phyloP scores from a whole-genome alignment of 2,329 filamentous ascomycete species.

The Bipolaris cookei region DNA sequence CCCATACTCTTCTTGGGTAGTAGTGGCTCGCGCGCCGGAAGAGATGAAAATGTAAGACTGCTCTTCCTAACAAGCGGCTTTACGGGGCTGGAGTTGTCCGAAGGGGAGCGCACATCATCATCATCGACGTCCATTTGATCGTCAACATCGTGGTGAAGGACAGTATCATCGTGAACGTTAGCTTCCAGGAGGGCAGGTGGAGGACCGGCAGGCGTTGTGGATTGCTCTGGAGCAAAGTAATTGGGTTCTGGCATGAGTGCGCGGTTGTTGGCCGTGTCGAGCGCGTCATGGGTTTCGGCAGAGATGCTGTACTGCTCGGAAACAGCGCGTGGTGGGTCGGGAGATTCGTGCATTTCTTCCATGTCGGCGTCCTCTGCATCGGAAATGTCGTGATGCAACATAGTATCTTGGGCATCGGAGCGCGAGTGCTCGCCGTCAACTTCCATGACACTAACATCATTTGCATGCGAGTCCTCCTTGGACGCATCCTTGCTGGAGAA shows the following conservation, averaged over 20 bases:
- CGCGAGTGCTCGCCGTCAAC: conserved; percentile 37
- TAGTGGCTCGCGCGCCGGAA: conserved; percentile 89
- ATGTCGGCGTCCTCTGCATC: conserved; percentile 27
- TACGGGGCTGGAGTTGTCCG: conserved; percentile 75
- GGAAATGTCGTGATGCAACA: conserved; percentile 34
- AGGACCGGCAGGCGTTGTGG: conserved; percentile 29
- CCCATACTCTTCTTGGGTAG: conserved; percentile 83
- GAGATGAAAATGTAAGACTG: conserved; percentile 90
- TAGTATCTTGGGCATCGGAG: conserved; percentile 34
- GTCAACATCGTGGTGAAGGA: conserved; percentile 43
- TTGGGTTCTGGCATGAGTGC: conserved; percentile 34
- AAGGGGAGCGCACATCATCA: conserved; percentile 63
- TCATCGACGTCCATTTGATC: conserved; percentile 57
- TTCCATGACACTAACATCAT: conserved; percentile 38
- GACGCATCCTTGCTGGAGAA: conserved; percentile 43
- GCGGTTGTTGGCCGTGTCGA: conserved; percentile 34
- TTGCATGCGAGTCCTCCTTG: conserved; percentile 32
- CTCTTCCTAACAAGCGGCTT: conserved; percentile 85
- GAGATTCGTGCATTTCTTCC: conserved; percentile 28
- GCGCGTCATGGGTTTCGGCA: conserved; percentile 41
- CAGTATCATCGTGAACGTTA: conserved; percentile 34
- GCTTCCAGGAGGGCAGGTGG: conserved; percentile 32
- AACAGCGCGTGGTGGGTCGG: conserved; percentile 28
- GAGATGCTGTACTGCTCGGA: conserved; percentile 44
- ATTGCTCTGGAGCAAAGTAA: conserved; percentile 24